Evolutionary conservation across 192 early-diverging fungal species (phyloP), one percentile per base, ranked within the genome.

Genomic region (Gamsiella multidivaricata): DNA sequence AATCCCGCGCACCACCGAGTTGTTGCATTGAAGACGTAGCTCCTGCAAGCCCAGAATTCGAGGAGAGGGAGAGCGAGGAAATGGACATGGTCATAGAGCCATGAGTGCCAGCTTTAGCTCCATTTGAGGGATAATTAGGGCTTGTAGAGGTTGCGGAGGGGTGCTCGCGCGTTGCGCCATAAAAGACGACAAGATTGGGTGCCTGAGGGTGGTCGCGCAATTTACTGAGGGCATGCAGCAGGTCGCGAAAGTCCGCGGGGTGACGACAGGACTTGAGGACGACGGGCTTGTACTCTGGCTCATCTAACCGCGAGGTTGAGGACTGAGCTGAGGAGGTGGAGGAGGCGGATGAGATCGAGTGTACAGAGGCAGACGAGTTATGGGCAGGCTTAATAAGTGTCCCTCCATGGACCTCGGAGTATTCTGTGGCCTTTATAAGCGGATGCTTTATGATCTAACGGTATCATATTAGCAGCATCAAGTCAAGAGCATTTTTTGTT

Each of bases 401-500:
- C 7, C 74, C 74, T 20, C 65, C 74, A 52, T 78, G 66, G 36
- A 78, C 74, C 55, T 78, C 74, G 10, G 74, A 78, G 61, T 64
- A 78, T 54, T 78, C 74, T 68, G 74, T 69, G 2, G 74, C 65
- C 66, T 78, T 78, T 28, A 78, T 78, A 46, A 78, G 74, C 28
- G 74, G 74, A 39, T 78, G 66, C 31, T 78, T 78, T 69, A 78
- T 78, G 31, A 78, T 69, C 74, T 78, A 69, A n/a, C n/a, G n/a
- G n/a, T n/a, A n/a, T n/a, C n/a, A n/a, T n/a, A 34, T 22, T 20
- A 14, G 52, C 22, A 29, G 8, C 18, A 14, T 14, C 26, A 4
- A 29, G 42, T 14, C n/a, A n/a, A n/a, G n/a, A n/a, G n/a, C n/a
- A n/a, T n/a, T n/a, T n/a, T n/a, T n/a, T n/a, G n/a, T n/a, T n/a